Conservation (phyloP, 176 grass and related monocot species). For the Ensete glaucum region DNA sequence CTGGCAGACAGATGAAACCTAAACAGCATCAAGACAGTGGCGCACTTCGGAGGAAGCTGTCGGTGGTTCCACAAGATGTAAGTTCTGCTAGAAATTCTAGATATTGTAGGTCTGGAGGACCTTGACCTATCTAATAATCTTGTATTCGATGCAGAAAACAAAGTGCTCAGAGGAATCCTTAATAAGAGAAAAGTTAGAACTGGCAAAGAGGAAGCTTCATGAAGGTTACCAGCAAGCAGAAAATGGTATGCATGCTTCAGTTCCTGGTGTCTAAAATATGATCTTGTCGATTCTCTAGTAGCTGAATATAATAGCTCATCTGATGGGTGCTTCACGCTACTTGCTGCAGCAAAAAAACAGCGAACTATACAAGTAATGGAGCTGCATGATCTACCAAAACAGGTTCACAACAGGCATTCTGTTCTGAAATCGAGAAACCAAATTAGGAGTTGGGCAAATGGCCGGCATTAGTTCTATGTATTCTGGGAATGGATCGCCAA, state of each 20-base stretch:
- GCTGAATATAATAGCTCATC: background rate
- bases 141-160: constrained; percentile 8
- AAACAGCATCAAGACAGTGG: constrained; percentile 29
- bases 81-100: constrained; percentile 6
- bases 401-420: constrained; percentile 34
- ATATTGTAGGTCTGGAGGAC: background rate
- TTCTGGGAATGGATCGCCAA: background rate
- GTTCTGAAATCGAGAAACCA: background rate
- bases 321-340: background rate
- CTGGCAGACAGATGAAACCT: constrained; percentile 7
- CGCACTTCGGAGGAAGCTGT: constrained; percentile 24
- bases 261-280: background rate
- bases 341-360: constrained; percentile 59
- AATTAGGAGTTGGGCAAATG: background rate
- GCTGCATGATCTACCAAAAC: constrained; percentile 40
- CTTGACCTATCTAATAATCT: background rate
- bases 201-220: constrained; percentile 44
- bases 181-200: constrained; percentile 29
- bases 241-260: constrained; percentile 32
- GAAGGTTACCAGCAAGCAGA: constrained; percentile 63
- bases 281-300: background rate
- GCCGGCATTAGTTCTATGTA: background rate
- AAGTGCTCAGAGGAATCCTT: constrained; percentile 29
- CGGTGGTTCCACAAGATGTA: constrained; percentile 30
- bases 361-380: constrained; percentile 48